Evolutionary conservation across 2,329 filamentous ascomycete species (phyloP).

Genomic region (Uncinocarpus reesii): DNA sequence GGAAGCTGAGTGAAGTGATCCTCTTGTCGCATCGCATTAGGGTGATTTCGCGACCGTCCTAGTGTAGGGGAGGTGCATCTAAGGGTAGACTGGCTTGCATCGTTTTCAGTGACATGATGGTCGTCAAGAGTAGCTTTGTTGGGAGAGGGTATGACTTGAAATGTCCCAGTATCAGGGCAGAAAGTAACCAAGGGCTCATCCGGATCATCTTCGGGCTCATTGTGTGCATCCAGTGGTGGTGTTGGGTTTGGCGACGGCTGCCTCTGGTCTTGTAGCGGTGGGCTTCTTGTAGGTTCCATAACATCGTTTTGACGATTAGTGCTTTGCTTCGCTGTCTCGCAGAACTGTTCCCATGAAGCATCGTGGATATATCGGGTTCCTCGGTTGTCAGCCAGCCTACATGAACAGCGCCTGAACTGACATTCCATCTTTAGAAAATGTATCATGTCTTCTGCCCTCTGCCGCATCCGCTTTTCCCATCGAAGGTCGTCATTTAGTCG

Average conservation of each 20-base stretch:
- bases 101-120: not conserved
- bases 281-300: not conserved
- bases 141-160: constrained; percentile 33
- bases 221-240: not conserved
- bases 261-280: not conserved
- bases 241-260: not conserved
- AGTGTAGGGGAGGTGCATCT: not conserved
- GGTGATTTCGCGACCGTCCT: not conserved
- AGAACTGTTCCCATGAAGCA: constrained; percentile 22
- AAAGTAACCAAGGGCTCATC: constrained; percentile 35
- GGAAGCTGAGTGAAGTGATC: not conserved
- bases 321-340: constrained; percentile 10
- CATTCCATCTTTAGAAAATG: constrained; percentile 42
- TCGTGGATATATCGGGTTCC: constrained; percentile 35
- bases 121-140: not conserved
- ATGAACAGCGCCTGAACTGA: constrained; percentile 40
- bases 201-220: constrained; percentile 10
- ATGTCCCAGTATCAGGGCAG: constrained; percentile 37
- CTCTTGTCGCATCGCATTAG: not conserved
- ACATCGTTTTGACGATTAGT: not conserved
- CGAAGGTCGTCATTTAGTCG: constrained; percentile 41
- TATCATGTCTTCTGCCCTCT: constrained; percentile 48
- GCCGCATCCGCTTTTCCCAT: constrained; percentile 41
- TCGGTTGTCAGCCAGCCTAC: constrained; percentile 36
- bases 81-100: not conserved